Conservation (phyloP, 176 grass and related monocot genomes). For the Coix lacrymajobi region DNA sequence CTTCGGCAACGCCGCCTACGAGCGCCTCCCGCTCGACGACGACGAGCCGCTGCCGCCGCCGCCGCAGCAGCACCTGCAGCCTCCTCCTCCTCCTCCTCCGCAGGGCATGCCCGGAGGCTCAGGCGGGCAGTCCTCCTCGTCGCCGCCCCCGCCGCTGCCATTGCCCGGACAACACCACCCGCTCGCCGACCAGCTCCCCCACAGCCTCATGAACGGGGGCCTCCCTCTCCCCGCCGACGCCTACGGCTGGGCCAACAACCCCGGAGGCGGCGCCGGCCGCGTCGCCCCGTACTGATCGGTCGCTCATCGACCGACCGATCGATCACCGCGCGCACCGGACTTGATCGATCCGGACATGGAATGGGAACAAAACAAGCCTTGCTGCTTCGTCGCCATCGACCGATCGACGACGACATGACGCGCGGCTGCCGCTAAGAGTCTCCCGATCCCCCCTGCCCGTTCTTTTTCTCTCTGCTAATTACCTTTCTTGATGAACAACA, state of each 20-base stretch:
- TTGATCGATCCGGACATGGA: not conserved
- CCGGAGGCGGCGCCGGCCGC: conserved; percentile 31
- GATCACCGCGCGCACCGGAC: not conserved
- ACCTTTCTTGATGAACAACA: not conserved
- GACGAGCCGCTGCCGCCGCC: conserved; percentile 43
- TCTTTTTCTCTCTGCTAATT: conserved; percentile 9
- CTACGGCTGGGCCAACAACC: conserved; percentile 40
- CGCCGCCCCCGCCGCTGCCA: conserved; percentile 35
- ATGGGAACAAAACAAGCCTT: not conserved
- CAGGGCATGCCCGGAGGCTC: conserved; percentile 18
- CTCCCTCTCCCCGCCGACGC: conserved; percentile 55
- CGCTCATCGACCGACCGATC: not conserved
- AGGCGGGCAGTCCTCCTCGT: conserved; percentile 46
- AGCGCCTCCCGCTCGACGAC: conserved; percentile 79
- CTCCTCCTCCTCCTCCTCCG: not conserved
- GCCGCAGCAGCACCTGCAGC: not conserved
- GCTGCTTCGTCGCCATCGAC: not conserved
- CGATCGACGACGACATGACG: not conserved
- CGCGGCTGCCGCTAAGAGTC: conserved; percentile 19
- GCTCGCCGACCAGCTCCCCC: conserved; percentile 44
- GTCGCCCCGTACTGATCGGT: conserved; percentile 52
- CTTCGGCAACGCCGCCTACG: conserved; percentile 93
- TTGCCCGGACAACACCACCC: conserved; percentile 15
- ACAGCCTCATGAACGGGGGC: conserved; percentile 61
- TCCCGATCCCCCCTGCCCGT: not conserved